A percentile compares a stretch with the other conserved stretches of the same genome.
Conservation (phyloP, 2,329 filamentous ascomycete genomes). For the Colletotrichum orbiculare region DNA sequence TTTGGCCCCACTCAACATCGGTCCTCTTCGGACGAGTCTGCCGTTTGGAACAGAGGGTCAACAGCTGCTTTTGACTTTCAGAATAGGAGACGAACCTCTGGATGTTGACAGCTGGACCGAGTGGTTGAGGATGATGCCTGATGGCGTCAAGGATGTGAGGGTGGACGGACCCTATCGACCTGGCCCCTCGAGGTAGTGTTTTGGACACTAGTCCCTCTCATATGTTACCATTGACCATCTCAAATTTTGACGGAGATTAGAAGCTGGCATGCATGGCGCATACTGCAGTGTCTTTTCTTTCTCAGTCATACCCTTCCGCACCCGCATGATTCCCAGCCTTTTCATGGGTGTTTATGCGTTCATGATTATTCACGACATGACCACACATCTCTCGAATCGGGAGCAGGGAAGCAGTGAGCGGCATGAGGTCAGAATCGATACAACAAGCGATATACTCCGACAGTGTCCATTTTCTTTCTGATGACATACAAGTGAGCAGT, state of each 20-base stretch:
- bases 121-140: conserved; percentile 69
- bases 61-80: conserved; percentile 62
- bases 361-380: conserved; percentile 15
- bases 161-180: conserved; percentile 62
- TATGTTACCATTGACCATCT: conserved; percentile 18
- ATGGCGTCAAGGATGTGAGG: conserved; percentile 65
- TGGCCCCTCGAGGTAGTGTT: conserved; percentile 44
- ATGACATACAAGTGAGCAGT: conserved; percentile 5
- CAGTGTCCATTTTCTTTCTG: background rate
- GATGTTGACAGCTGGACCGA: conserved; percentile 67
- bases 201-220: conserved; percentile 1
- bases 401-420: background rate
- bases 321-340: background rate
- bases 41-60: conserved; percentile 57
- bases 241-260: background rate
- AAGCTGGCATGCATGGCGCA: too few species aligned
- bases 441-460: background rate
- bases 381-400: background rate
- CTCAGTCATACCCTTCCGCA: too few species aligned
- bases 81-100: conserved; percentile 61
- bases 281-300: too few species aligned
- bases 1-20: conserved; percentile 60
- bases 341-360: conserved; percentile 2
- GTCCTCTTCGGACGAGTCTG: conserved; percentile 50
- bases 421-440: background rate